Base-by-base conservation (phyloP, 192 early-diverging fungal species). In the Coemansia sp. region DNA sequence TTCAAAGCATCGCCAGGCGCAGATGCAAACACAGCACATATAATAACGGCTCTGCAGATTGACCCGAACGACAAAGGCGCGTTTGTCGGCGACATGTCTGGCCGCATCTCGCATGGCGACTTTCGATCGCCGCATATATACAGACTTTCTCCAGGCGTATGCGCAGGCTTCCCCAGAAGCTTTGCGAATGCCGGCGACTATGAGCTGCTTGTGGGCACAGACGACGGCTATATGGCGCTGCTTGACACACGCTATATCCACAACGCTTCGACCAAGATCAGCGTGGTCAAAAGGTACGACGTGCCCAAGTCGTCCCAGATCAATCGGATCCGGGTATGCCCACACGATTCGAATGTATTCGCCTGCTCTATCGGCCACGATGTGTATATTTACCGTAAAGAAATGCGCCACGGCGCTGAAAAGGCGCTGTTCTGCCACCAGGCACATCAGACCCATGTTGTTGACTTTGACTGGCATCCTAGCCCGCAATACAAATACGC, bases 401-500 rank as follows among this genome's bases (percentile, higher is more conserved):
- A 57, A 23, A 11, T 5, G 13, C 19, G 41, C 2, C 31, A 38
- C 2, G 13, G 17, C 17, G 7, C 55, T 38, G 2, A 15, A n/a
- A 17, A 50, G 23, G 59, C 64, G 20, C 23, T 68, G 19, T 75
- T 81, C 22, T 63, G 40, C 19, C 78, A 81, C 31, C 41, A 65
- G 19, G 69, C 62, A 2, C 72, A 75, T 34, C 72, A 68, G 55
- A 50, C 78, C 6, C 45, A 34, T 2, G 66, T 81, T 6, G 60
- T 50, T 3, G 78, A 75, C 50, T 70, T 75, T 61, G 13, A 44
- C 31, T 81, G 78, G 78, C 68, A 81, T 52, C 78, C 78, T 2
- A 36, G 55, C 29, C 36, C 22, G 0, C 61, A 72, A 11, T 64
- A 59, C 44, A 53, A 52, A 34, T 81, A 81, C 50, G 59, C 69